A percentile compares a stretch with the other conserved stretches of the same genome.
Conservation (phyloP, 805 yeast species). For the Saccharomycopsis vini region DNA sequence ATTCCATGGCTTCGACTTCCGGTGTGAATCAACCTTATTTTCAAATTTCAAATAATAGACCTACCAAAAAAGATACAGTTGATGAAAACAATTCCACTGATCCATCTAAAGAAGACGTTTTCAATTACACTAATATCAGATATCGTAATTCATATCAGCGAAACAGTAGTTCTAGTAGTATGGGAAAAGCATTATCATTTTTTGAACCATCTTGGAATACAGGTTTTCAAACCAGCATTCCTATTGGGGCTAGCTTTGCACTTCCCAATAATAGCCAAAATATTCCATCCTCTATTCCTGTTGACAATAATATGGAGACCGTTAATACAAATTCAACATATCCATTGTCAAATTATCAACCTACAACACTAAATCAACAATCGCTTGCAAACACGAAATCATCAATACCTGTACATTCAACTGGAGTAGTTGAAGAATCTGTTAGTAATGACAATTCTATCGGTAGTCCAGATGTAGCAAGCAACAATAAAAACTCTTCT, state of each 20-base stretch:
- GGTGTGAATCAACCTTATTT: not conserved
- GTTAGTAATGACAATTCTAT: too few species aligned
- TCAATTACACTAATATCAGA: constrained; percentile 2
- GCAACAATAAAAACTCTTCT: too few species aligned
- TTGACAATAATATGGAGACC: not conserved
- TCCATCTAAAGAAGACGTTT: not conserved
- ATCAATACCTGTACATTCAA: too few species aligned
- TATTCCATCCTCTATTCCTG: constrained; percentile 1
- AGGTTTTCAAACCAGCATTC: constrained; percentile 2
- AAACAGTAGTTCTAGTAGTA: constrained; percentile 9
- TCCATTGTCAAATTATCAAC: not conserved
- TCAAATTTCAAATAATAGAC: not conserved
- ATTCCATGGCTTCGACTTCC: not conserved
- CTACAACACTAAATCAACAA: too few species aligned
- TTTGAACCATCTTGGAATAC: constrained; percentile 10
- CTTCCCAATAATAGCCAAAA: too few species aligned
- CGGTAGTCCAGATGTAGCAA: too few species aligned
- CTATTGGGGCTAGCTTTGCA: too few species aligned
- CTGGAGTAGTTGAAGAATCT: too few species aligned
- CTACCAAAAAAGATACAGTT: not conserved
- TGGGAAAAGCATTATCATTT: constrained; percentile 12
- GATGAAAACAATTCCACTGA: not conserved
- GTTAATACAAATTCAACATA: not conserved
- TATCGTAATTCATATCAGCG: constrained; percentile 9
- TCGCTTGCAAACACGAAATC: too few species aligned